These are phyloP conservation scores for Fusarium tanahbumbuense DNA, from an alignment of 2,329 filamentous ascomycete species.

Conservation along the genomic window DNA sequence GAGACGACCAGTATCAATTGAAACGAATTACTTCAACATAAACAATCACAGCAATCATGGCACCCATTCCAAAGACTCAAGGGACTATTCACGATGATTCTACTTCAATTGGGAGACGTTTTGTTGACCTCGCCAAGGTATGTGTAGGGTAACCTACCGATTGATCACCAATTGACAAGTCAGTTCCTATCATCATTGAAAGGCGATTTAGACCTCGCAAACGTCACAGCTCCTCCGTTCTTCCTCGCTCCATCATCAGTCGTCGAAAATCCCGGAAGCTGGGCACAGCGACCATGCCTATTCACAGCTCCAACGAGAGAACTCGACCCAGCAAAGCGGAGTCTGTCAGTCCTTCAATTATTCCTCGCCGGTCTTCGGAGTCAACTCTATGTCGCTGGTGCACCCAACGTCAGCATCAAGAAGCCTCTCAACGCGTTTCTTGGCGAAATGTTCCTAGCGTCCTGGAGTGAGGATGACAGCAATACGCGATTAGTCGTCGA, in stretches of 20 bases:
- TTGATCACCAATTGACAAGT: background rate
- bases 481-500: constrained; percentile 53
- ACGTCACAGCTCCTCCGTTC: constrained; percentile 63
- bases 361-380: constrained; percentile 59
- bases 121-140: constrained; percentile 36
- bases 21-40: background rate
- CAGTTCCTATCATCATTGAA: constrained; percentile 50
- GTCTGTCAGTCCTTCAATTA: constrained; percentile 60
- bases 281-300: constrained; percentile 60
- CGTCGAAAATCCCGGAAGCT: constrained; percentile 63
- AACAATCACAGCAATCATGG: background rate
- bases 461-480: constrained; percentile 49
- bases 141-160: background rate
- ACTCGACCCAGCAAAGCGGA: constrained; percentile 55
- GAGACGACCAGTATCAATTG: background rate
- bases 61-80: constrained; percentile 16
- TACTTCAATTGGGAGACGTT: constrained; percentile 31
- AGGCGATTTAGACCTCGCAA: constrained; percentile 59
- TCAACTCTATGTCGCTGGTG: constrained; percentile 61
- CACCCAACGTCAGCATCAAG: constrained; percentile 60
- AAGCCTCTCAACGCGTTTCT: constrained; percentile 66
- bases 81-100: constrained; percentile 27
- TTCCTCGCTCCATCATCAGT: constrained; percentile 62
- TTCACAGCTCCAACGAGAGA: constrained; percentile 62
- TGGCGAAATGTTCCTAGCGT: constrained; percentile 61